These are phyloP conservation scores for Stylosanthes scabra DNA, from an alignment of 331 rosid genomes.

Conservation along the genomic window DNA sequence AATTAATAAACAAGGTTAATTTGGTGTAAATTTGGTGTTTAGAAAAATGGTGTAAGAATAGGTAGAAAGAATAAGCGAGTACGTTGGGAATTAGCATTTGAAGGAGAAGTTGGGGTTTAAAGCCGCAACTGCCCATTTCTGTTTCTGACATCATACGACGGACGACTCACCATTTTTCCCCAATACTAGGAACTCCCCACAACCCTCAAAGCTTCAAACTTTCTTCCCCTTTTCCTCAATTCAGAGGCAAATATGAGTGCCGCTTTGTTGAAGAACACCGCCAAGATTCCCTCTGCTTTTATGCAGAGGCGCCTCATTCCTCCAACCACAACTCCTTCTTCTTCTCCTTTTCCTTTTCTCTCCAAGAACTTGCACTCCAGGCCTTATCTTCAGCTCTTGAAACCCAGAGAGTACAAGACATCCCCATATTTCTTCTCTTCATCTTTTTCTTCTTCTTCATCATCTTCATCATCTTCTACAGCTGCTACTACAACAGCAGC, in stretches of 20 bases:
- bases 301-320: constrained; percentile 45
- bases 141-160: not conserved
- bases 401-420: constrained; percentile 45
- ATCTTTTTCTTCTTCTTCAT: constrained; percentile 55
- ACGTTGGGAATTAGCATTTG: not conserved
- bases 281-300: constrained; percentile 42
- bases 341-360: constrained; percentile 28
- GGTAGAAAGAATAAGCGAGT: constrained; percentile 26
- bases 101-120: constrained; percentile 7
- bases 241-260: constrained; percentile 44
- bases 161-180: constrained; percentile 15
- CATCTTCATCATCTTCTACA: constrained; percentile 48
- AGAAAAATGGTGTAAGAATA: too few species aligned
- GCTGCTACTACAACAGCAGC: constrained; percentile 42
- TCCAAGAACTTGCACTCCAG: constrained; percentile 44
- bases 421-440: constrained; percentile 54
- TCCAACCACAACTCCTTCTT: constrained; percentile 30
- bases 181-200: constrained; percentile 24
- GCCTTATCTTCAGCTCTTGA: constrained; percentile 54
- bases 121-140: not conserved
- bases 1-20: too few species aligned
- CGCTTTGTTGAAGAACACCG: constrained; percentile 45
- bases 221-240: too few species aligned
- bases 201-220: constrained; percentile 5
- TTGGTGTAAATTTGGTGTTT: too few species aligned